phyloP scores from a whole-genome alignment of 169 alveolate species.

The Eimeria mitis region DNA sequence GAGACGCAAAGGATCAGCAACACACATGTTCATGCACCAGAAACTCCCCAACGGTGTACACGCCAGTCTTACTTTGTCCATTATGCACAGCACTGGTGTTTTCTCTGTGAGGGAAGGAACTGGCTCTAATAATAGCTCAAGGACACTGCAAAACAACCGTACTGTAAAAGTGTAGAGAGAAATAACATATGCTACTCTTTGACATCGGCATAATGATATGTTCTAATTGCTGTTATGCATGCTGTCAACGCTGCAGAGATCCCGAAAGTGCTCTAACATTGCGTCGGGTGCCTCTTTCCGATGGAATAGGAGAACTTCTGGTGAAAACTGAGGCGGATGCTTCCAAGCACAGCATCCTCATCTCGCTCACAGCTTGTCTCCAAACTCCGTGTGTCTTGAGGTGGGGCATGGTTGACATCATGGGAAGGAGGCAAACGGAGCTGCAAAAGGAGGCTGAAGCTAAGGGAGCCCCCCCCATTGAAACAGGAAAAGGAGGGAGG shows the following conservation, averaged over 20 bases:
- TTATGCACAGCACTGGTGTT: neutral
- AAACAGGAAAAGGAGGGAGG: slow-evolving; percentile 64
- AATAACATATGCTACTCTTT: neutral
- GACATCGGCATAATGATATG: neutral
- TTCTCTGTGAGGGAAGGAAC: neutral
- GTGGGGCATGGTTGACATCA: slow-evolving; percentile 79
- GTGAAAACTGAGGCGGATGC: slow-evolving; percentile 53
- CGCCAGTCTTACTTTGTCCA: neutral
- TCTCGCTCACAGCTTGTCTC: slow-evolving; percentile 65
- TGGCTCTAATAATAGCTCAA: neutral
- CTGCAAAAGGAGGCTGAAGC: slow-evolving; percentile 37
- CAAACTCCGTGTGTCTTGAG: slow-evolving; percentile 64
- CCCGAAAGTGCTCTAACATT: neutral
- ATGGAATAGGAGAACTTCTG: slow-evolving; percentile 42
- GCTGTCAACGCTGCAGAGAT: slow-evolving; percentile 14
- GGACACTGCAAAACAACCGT: neutral
- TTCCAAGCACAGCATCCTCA: slow-evolving; percentile 35
- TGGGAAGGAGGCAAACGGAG: slow-evolving; percentile 79
- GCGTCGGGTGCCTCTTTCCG: slow-evolving; percentile 72
- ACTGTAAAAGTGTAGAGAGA: neutral
- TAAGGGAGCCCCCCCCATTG: slow-evolving; percentile 12
- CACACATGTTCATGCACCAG: neutral
- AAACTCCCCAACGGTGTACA: neutral
- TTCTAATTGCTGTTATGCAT: neutral
- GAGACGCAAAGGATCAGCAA: neutral